A percentile compares a stretch with the other conserved stretches of the same genome.
Conservation (phyloP, 345 rosid species). For the Hibiscus syriacus region DNA sequence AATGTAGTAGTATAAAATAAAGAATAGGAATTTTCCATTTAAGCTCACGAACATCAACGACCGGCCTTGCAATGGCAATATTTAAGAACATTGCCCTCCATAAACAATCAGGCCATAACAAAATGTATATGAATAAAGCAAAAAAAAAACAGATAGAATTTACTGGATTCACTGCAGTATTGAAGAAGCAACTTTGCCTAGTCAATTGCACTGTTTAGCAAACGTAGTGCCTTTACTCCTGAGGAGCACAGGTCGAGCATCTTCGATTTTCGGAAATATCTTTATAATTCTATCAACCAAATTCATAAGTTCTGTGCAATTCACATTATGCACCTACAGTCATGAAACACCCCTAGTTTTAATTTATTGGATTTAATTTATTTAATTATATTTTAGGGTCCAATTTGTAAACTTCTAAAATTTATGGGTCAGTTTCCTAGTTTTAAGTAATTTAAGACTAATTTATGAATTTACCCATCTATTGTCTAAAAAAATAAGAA, state of each 20-base stretch:
- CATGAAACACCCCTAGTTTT: too few relatives aligned
- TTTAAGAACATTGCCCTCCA: background rate
- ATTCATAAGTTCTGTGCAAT: slow-evolving; percentile 47
- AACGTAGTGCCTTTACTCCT: slow-evolving; percentile 30
- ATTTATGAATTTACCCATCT: too few relatives aligned
- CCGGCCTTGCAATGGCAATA: background rate
- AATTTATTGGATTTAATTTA: too few relatives aligned
- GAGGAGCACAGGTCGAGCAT: slow-evolving; percentile 47
- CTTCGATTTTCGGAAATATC: slow-evolving; percentile 63
- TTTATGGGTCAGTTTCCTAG: too few relatives aligned
- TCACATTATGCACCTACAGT: slow-evolving; percentile 68
- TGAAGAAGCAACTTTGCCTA: slow-evolving; percentile 53
- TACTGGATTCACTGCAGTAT: slow-evolving; percentile 30
- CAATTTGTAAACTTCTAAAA: too few relatives aligned
- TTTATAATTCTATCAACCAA: slow-evolving; percentile 35
- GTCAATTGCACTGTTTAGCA: slow-evolving; percentile 37
- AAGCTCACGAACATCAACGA: background rate
- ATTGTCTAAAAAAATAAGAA: too few relatives aligned
- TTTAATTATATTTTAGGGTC: too few relatives aligned
- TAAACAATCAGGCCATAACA: background rate
- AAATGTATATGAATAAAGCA: background rate
- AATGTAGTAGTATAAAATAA: too few relatives aligned
- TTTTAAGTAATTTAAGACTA: too few relatives aligned
- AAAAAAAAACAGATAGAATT: slow-evolving; percentile 60
- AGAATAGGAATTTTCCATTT: background rate